Conservation (phyloP, 1,284 basidiomycete genomes). For the Ganoderma boninense region DNA sequence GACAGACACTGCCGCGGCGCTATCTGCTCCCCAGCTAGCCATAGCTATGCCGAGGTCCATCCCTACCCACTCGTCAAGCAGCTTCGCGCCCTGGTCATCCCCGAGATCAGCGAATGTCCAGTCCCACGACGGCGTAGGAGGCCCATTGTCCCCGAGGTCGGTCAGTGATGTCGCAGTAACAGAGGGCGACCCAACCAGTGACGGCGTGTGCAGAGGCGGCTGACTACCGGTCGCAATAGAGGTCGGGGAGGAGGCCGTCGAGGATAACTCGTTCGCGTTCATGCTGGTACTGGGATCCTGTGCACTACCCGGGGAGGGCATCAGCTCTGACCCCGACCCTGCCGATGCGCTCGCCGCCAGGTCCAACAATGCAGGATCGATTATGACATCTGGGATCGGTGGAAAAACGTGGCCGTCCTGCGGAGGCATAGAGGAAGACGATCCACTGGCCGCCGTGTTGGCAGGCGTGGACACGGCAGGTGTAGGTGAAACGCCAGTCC, state of each 20-base stretch:
- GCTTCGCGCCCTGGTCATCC: slow-evolving; percentile 19
- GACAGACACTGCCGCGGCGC: background rate
- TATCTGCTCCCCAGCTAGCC: slow-evolving; percentile 13
- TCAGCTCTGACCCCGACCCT: background rate
- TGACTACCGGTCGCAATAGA: background rate
- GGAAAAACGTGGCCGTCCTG: background rate
- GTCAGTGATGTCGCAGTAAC: slow-evolving; percentile 47
- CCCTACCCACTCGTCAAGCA: slow-evolving; percentile 34
- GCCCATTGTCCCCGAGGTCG: slow-evolving; percentile 39
- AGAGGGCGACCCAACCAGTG: slow-evolving; percentile 44
- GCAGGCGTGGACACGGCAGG: slow-evolving; percentile 21
- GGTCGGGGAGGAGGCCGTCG: background rate
- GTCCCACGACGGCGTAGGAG: slow-evolving; percentile 28
- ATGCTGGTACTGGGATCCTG: background rate
- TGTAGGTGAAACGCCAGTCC: slow-evolving; percentile 21
- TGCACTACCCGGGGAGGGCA: background rate
- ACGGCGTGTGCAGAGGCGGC: slow-evolving; percentile 32
- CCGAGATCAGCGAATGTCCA: slow-evolving; percentile 24
- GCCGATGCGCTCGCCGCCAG: slow-evolving; percentile 28
- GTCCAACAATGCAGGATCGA: slow-evolving; percentile 48
- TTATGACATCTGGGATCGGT: slow-evolving; percentile 38
- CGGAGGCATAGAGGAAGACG: background rate
- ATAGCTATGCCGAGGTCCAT: slow-evolving; percentile 31
- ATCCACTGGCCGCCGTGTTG: background rate
- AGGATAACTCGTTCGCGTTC: background rate